Base-by-base conservation (phyloP, 805 yeast species). In the Candida jianshihensis region DNA sequence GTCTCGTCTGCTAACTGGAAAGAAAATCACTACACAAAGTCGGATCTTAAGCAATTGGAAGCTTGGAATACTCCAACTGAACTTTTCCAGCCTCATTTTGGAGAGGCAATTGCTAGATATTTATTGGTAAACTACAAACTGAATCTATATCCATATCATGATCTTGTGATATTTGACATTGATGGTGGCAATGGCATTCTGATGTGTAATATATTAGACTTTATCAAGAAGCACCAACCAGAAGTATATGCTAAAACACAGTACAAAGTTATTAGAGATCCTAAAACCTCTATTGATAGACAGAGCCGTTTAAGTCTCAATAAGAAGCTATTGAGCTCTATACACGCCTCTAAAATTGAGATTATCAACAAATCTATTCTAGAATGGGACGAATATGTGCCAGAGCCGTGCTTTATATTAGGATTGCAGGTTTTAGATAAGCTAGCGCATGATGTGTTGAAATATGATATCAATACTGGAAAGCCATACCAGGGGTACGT, bases 1-100 rank as follows among this genome's bases (percentile, higher is more conserved):
- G n/a, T n/a, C n/a, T n/a, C n/a, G n/a, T n/a, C n/a, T n/a, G n/a
- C n/a, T n/a, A n/a, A n/a, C n/a, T n/a, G n/a, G n/a, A n/a, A n/a
- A n/a, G 63, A 75, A 24, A 54, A 62, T 17, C 78, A 81, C 13
- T 82, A 81, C 53, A 56, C 63, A 11, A 64, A 67, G 46, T 80
- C 78, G 51, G 48, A 42, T 17, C 48, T 45, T 40, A 53, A 49
- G 31, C 37, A 41, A 0, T 44, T 76, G 13, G 95, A 86, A 57
- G 58, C 84, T 32, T 86, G 95, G 95, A 95, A 86, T 53, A 86
- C 95, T 0, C 95, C 95, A 1, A 81, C 92, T 0, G 95, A 87
- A 56, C 63, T 86, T 31, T 86, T 86, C 59, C 78, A 78, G 43
- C 95, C 96, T 0, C 78, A 67, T 48, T 86, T 87, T 49, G 95